These are phyloP conservation scores for Phaeomoniella chlamydospora DNA, from an alignment of 2,329 filamentous ascomycete species.

Conservation along the genomic window DNA sequence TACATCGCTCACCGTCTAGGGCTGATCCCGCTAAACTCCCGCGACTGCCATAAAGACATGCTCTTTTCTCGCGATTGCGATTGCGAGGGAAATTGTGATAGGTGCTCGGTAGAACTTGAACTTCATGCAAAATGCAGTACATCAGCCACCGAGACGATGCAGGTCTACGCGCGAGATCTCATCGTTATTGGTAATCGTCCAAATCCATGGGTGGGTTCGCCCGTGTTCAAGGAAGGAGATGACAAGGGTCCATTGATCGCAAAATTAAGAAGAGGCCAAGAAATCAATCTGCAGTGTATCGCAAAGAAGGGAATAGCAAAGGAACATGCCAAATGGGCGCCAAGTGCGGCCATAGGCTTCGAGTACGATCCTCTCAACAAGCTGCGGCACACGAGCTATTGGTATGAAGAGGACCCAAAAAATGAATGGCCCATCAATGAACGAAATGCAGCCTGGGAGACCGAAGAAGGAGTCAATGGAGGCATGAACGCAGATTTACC, in stretches of 20 bases:
- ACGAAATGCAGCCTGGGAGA: slow-evolving; percentile 52
- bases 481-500: slow-evolving; percentile 61
- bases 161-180: slow-evolving; percentile 83
- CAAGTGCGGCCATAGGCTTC: slow-evolving; percentile 82
- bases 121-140: slow-evolving; percentile 70
- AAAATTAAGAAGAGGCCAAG: slow-evolving; percentile 80
- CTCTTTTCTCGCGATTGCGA: slow-evolving; percentile 89
- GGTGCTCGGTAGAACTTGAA: slow-evolving; percentile 72
- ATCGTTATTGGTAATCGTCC: slow-evolving; percentile 55
- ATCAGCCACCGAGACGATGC: slow-evolving; percentile 67
- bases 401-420: slow-evolving; percentile 76
- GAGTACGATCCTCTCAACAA: slow-evolving; percentile 99
- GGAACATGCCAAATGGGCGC: slow-evolving; percentile 97
- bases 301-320: slow-evolving; percentile 98
- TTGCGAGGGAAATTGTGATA: slow-evolving; percentile 88
- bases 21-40: slow-evolving; percentile 73
- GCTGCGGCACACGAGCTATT: slow-evolving; percentile 78
- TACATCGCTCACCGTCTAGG: slow-evolving; percentile 89
- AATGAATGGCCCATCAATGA: slow-evolving; percentile 59
- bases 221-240: slow-evolving; percentile 72
- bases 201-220: slow-evolving; percentile 62
- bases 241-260: slow-evolving; percentile 72
- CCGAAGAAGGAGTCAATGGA: slow-evolving; percentile 48
- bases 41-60: slow-evolving; percentile 64
- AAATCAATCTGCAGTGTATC: slow-evolving; percentile 78